Percentiles rank a stretch among this genome's conserved stretches.
These are phyloP conservation scores for Ganoderma meredithae DNA, from an alignment of 1,284 basidiomycete species.

Conservation along the genomic window DNA sequence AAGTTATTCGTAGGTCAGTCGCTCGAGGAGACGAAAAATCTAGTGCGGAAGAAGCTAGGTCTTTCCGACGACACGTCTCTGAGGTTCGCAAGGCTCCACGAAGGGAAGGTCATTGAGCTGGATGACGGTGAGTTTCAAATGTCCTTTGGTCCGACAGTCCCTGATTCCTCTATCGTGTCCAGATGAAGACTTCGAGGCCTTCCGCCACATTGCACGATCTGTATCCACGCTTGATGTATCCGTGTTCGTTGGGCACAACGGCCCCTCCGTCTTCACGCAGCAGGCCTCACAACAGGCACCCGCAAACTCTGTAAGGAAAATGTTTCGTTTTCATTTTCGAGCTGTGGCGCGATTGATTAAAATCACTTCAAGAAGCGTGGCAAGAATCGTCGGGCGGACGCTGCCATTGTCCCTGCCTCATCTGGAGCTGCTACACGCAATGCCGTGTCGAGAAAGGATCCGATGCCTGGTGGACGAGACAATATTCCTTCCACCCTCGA, in stretches of 20 bases:
- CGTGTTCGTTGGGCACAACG: conserved; percentile 41
- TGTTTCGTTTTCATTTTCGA: not conserved
- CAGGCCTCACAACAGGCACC: conserved; percentile 10
- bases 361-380: conserved; percentile 9
- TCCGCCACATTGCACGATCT: conserved; percentile 54
- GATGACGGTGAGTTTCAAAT: conserved; percentile 65
- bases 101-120: conserved; percentile 63
- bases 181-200: conserved; percentile 84
- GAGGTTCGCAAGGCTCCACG: conserved; percentile 62
- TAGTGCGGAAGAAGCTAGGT: conserved; percentile 67
- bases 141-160: conserved; percentile 9
- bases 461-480: not conserved
- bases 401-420: not conserved
- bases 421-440: not conserved
- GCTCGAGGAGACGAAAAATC: conserved; percentile 60
- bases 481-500: conserved; percentile 21
- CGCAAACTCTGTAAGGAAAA: conserved; percentile 5
- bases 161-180: conserved; percentile 6
- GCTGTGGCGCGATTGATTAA: not conserved
- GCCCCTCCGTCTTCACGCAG: conserved; percentile 14
- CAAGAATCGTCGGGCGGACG: conserved; percentile 2
- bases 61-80: conserved; percentile 51
- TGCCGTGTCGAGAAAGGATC: conserved; percentile 4
- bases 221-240: conserved; percentile 46
- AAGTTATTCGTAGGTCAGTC: conserved; percentile 56